Evolutionary conservation across 768 basidiomycete genomes (phyloP), one percentile per base, ranked within the genome.

Genomic region (Obba rivulosa): DNA sequence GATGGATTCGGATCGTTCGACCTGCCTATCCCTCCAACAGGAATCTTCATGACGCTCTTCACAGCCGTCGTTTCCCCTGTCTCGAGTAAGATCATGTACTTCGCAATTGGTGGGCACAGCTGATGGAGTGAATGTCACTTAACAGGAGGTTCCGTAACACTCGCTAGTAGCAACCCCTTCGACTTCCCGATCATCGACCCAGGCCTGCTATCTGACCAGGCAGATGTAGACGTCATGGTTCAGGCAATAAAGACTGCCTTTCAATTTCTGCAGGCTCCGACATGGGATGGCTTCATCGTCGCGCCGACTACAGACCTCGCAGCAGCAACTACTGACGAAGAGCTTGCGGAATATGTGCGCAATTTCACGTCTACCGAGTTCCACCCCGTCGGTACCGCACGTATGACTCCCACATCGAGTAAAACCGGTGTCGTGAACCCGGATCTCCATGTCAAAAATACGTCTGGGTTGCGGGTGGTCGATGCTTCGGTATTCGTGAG

Each of bases 381-480:
- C 49, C 65, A 65, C 40, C 57, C 62, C 9, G 47, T 51, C 18
- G 53, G 73, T 16, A 71, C 74, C 0, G 69, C 68, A 40, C 57
- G 68, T 1, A 75, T 79, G 72, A 59, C 71, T 28, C 66, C 69
- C 5, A 55, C 57, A 18, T 57, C 54, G 10, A 48, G 46, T 3
- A n/a, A 11, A 17, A 34, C 40, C 1, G 31, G 53, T 21, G 61
- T 60, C 18, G 52, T 61, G 3, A 49, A 59, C 43, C 50, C 57
- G 3, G 59, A 72, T 45, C 54, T 75, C 23, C 54, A 48, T 4
- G 63, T 74, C 4, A 72, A 74, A 49, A 63, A 65, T 4, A 58
- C 63, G 0, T 46, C 34, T 3, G 71, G 68, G 5, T 48, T 75
- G 14, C 64, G 74, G 8, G 57, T 75, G 31, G 70, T 74, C 16